phyloP scores from a whole-genome alignment of 495 filamentous ascomycete genomes.

The Penicillium samsonianum region DNA sequence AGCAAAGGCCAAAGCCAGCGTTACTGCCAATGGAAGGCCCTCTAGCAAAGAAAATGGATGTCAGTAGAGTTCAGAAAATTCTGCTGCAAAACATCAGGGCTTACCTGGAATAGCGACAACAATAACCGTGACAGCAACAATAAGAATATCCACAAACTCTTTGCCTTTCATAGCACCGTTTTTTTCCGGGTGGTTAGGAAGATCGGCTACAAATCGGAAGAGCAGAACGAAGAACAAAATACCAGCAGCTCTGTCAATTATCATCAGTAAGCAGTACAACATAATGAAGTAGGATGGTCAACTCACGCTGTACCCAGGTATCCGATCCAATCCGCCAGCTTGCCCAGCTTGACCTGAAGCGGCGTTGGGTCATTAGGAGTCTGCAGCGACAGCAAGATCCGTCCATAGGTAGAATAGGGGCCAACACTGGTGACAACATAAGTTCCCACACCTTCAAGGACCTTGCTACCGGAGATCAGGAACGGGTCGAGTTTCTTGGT shows the following conservation, averaged over 20 bases:
- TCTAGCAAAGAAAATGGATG: slow-evolving; percentile 33
- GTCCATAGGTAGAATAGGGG: slow-evolving; percentile 63
- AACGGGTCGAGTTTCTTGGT: slow-evolving; percentile 64
- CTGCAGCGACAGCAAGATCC: slow-evolving; percentile 63
- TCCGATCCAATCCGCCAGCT: slow-evolving; percentile 66
- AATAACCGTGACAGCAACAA: slow-evolving; percentile 69
- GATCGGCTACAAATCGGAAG: slow-evolving; percentile 58
- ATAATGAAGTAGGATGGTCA: not conserved
- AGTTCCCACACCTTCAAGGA: slow-evolving; percentile 65
- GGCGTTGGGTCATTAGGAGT: slow-evolving; percentile 63
- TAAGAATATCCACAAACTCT: slow-evolving; percentile 65
- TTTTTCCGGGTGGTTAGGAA: slow-evolving; percentile 48
- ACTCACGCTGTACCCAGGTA: slow-evolving; percentile 49
- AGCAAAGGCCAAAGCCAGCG: slow-evolving; percentile 68
- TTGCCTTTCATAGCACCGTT: slow-evolving; percentile 59
- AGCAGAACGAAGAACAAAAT: slow-evolving; percentile 64
- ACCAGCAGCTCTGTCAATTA: slow-evolving; percentile 53
- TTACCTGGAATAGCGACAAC: slow-evolving; percentile 67
- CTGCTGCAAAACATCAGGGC: slow-evolving; percentile 1
- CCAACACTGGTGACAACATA: slow-evolving; percentile 67
- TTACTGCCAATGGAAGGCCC: slow-evolving; percentile 67
- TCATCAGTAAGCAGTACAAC: slow-evolving; percentile 24
- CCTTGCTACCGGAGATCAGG: slow-evolving; percentile 64
- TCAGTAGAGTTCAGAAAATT: slow-evolving; percentile 18
- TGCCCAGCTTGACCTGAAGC: slow-evolving; percentile 63